Evolutionary conservation across 352 stramenopile genomes (phyloP), one percentile per base, ranked within the genome.

Genomic region (Phytophthora nicotianae): DNA sequence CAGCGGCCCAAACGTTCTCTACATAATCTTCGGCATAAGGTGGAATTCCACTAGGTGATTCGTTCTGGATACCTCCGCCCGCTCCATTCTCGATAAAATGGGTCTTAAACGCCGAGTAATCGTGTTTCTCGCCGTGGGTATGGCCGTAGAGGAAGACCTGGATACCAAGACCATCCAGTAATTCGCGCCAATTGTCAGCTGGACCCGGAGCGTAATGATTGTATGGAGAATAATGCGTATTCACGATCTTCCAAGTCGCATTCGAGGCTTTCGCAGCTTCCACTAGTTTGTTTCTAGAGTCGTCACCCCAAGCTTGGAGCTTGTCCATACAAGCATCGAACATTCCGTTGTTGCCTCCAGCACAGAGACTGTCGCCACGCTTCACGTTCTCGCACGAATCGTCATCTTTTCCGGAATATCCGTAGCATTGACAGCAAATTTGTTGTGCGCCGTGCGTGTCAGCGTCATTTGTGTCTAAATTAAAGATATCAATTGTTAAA

Each of bases 401-500:
- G 23, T 84, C 75, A 17, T 79, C 70, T 58, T 81, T 80, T 8
- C 64, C 46, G 7, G 82, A 83, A 63, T 91, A 93, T 5, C 81
- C 83, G 53, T 90, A 93, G 59, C 85, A 93, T 59, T 93, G 85
- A 54, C 85, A 91, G 46, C 85, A 93, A 48, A 93, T 89, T 49
- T 93, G 79, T 33, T 81, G 77, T 0, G 74, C 74, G 19, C 79
- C 82, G 17, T 91, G 82, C 2, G 70, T 69, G 29, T 91, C 79
- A 0, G 83, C 83, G 42, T 88, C 79, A 62, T 90, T 96, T 47
- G 83, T 93, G 65, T 96, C 86, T 13, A 96, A 35, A 57, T 93
- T 96, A 52, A 93, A 96, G 26, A 96, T 88, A 48, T 96, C 87
- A 50, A 96, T 85, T 14, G 68, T 90, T 43, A 93, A 69, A 45